A percentile compares a stretch with the other conserved stretches of the same genome.
phyloP scores from a whole-genome alignment of 805 yeast genomes.

The Phaffomyces antillensis region DNA sequence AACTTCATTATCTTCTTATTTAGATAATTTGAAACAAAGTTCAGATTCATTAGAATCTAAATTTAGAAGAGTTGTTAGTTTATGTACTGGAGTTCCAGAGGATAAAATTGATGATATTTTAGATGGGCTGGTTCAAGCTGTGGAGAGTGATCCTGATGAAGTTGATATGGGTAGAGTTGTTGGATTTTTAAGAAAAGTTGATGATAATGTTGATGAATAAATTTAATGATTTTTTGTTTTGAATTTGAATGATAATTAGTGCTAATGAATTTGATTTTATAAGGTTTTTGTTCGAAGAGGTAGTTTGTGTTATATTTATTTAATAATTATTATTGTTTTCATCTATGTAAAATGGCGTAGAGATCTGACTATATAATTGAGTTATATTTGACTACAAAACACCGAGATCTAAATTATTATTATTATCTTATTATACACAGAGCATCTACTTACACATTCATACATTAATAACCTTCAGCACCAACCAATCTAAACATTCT shows the following conservation, averaged over 20 bases:
- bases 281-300: too few relatives aligned
- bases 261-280: not conserved
- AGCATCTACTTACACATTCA: not conserved
- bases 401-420: not conserved
- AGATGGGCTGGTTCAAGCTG: conserved; percentile 83
- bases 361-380: too few relatives aligned
- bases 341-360: too few relatives aligned
- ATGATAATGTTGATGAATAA: conserved; percentile 18
- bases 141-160: conserved; percentile 75
- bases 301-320: too few relatives aligned
- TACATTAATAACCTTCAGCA: conserved; percentile 12
- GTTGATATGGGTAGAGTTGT: conserved; percentile 51
- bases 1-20: conserved; percentile 41
- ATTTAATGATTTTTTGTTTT: too few relatives aligned
- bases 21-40: conserved; percentile 44
- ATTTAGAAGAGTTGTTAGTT: conserved; percentile 80
- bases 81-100: conserved; percentile 84
- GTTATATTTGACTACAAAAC: too few relatives aligned
- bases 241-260: not conserved
- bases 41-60: conserved; percentile 59
- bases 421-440: not conserved
- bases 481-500: conserved; percentile 28
- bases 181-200: conserved; percentile 47
- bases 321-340: too few relatives aligned
- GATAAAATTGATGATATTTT: conserved; percentile 72